Evolutionary conservation across 139 green algal genomes (phyloP).

Genomic region (Medakamo hakoo): DNA sequence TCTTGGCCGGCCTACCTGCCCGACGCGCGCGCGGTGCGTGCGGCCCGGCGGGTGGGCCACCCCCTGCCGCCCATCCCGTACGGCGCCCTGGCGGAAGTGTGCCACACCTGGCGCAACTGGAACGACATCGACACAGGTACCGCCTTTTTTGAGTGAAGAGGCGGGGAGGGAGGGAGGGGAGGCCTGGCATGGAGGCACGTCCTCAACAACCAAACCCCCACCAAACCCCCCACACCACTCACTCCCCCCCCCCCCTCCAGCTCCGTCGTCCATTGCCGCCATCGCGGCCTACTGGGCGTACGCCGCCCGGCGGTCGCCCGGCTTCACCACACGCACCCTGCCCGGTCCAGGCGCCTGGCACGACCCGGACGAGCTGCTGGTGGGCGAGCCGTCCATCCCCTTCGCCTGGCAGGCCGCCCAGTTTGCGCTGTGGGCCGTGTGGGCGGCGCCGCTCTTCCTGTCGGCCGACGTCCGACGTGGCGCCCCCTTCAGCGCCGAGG

Average conservation of each 20-base stretch:
- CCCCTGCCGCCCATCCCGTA: too few species aligned
- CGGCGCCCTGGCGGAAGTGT: background rate
- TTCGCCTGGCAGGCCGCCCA: background rate
- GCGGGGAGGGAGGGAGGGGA: too few species aligned
- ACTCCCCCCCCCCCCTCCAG: too few species aligned
- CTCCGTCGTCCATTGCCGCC: background rate
- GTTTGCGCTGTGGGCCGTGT: background rate
- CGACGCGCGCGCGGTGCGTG: background rate
- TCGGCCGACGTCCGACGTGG: background rate
- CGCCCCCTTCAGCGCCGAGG: background rate
- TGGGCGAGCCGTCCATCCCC: background rate
- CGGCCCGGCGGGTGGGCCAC: too few species aligned
- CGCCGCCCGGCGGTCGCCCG: background rate
- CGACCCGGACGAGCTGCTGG: background rate
- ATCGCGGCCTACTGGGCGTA: background rate
- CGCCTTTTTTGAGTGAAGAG: too few species aligned
- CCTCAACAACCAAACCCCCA: too few species aligned
- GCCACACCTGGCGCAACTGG: background rate
- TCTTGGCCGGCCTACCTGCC: background rate
- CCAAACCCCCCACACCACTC: too few species aligned
- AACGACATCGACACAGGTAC: background rate
- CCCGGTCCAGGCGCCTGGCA: background rate
- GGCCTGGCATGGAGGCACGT: too few species aligned
- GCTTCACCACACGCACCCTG: background rate
- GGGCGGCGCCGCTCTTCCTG: background rate